Evolutionary conservation across 2,329 filamentous ascomycete species (phyloP).

Genomic region (Hypoxylon sp.): DNA sequence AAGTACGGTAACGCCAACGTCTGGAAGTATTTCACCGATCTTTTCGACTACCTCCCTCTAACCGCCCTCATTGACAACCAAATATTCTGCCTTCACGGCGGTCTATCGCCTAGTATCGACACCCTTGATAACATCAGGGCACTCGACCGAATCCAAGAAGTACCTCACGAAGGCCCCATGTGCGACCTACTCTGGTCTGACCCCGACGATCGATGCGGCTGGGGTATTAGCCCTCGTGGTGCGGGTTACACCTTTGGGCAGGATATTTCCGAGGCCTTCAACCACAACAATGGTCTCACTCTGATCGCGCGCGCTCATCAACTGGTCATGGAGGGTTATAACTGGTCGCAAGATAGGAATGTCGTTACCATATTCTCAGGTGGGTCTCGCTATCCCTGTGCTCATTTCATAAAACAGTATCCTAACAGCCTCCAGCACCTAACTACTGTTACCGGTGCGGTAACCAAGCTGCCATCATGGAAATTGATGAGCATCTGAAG

Average conservation of each 20-base stretch:
- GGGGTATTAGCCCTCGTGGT: conserved; percentile 95
- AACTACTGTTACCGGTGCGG: conserved; percentile 99
- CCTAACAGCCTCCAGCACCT: conserved; percentile 67
- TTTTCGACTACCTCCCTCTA: conserved; percentile 98
- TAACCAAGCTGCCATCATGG: conserved; percentile 99
- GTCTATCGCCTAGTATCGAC: conserved; percentile 94
- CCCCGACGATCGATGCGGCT: conserved; percentile 95
- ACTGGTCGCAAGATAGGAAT: conserved; percentile 98
- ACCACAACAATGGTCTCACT: conserved; percentile 98
- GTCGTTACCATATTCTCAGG: conserved; percentile 99
- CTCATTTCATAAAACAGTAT: not conserved
- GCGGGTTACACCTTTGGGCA: conserved; percentile 96
- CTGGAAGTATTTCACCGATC: conserved; percentile 99
- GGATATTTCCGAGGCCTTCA: conserved; percentile 98
- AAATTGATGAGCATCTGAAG: conserved; percentile 99
- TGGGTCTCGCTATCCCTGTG: conserved; percentile 58
- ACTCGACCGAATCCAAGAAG: conserved; percentile 96
- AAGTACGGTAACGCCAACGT: conserved; percentile 99
- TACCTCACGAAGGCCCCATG: conserved; percentile 98
- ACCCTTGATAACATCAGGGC: conserved; percentile 96
- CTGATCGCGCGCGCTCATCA: conserved; percentile 97
- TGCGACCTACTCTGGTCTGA: conserved; percentile 98
- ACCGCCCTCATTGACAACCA: conserved; percentile 99
- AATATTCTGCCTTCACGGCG: conserved; percentile 98
- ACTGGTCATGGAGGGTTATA: conserved; percentile 99